Evolutionary conservation across 352 stramenopile genomes (phyloP).

Genomic region (Globisporangium spiculum): DNA sequence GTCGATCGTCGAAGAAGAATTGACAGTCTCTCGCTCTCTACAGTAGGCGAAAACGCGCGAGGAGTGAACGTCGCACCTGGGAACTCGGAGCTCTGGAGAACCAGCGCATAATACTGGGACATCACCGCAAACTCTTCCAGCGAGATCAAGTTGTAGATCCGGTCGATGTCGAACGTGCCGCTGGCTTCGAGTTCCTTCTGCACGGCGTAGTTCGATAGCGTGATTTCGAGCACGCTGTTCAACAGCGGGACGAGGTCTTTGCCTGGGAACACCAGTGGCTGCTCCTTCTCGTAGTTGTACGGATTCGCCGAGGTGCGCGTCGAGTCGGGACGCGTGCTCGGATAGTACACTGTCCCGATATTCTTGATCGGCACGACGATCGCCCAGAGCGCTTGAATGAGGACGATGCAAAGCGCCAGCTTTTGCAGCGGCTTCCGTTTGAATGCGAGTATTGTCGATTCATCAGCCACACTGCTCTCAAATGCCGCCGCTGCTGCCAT

Average conservation of each 20-base stretch:
- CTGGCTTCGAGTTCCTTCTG: slow-evolving; percentile 24
- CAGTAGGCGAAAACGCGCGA: slow-evolving; percentile 15
- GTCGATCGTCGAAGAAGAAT: slow-evolving; percentile 26
- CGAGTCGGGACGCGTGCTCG: slow-evolving; percentile 27
- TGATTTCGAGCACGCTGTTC: slow-evolving; percentile 27
- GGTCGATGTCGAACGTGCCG: slow-evolving; percentile 34
- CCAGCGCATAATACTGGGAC: slow-evolving; percentile 39
- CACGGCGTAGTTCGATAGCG: slow-evolving; percentile 22
- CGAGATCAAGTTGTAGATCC: slow-evolving; percentile 32
- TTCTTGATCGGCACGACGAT: slow-evolving; percentile 41
- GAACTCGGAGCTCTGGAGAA: slow-evolving; percentile 42
- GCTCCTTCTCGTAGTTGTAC: slow-evolving; percentile 6
- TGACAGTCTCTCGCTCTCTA: slow-evolving; percentile 17
- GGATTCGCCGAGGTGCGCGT: background rate
- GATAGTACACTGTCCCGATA: slow-evolving; percentile 33
- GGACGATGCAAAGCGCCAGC: slow-evolving; percentile 18
- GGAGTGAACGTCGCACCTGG: slow-evolving; percentile 31
- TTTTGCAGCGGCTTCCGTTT: slow-evolving; percentile 9
- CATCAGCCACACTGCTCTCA: background rate
- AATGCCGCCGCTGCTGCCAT: background rate
- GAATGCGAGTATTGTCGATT: background rate
- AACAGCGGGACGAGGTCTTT: slow-evolving; percentile 29
- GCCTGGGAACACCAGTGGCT: slow-evolving; percentile 18
- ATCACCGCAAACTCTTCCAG: slow-evolving; percentile 31
- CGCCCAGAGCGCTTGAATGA: slow-evolving; percentile 38